Evolutionary conservation across 495 filamentous ascomycete genomes (phyloP), one percentile per base, ranked within the genome.

Genomic region (Xylaria sp.): DNA sequence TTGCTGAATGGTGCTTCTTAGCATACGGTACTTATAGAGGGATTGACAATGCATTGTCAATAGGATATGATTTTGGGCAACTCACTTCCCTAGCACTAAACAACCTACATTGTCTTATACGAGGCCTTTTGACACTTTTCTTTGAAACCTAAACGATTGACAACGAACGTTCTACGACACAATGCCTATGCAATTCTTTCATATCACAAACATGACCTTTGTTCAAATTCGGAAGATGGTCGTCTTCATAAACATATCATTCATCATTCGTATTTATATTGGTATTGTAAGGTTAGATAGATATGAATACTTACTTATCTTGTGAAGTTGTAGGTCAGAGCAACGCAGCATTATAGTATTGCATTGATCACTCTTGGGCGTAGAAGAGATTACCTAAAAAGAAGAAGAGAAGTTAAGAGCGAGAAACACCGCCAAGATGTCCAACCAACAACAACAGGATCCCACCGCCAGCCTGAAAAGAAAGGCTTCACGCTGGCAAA

Each of bases 401-500:
- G 33, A 26, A 29, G 37, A 29, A 31, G 15, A 59, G 53, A 59
- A 59, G 19, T 3, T 4, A 37, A 37, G 35, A 37, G 8, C 11
- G 1, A 21, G 8, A 44, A 44, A 8, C 15, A 61, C 21, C 4
- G 1, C 59, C 37, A 4, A 61, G 3, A 55, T 55, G 52, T 15
- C 52, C 31, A 8, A 24, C 14, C 52, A 31, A 31, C 14, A 24
- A 29, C 52, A 31, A 31, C 14, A 0, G 0, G 26, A 31, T 55
- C 6, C 1, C 4, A 35, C 37, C 52, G 31, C 7, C 31, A 55
- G 41, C 26, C 41, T 69, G 24, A 69, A 69, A 26, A 58, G 67
- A 29, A 69, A 69, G 57, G 55, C 67, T 7, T 61, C 67, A 21
- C 55, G 67, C 11, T 61, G 67, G 67, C 55, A 61, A 2, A 61